These are phyloP conservation scores for Pseudocercospora crystallina DNA, from an alignment of 2,329 filamentous ascomycete species.

Conservation along the genomic window DNA sequence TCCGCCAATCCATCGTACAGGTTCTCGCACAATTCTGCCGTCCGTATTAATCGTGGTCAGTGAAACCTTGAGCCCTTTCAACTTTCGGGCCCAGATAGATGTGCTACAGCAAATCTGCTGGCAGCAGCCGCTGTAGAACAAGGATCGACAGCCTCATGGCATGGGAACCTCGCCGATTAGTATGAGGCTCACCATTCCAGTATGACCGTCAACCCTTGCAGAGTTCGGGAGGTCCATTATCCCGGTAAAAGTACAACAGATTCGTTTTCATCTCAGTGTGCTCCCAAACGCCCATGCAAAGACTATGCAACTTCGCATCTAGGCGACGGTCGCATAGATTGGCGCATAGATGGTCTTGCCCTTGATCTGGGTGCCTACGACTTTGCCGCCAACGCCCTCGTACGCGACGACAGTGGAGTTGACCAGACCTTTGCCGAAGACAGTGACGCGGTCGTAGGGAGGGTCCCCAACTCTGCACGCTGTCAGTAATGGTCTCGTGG, in stretches of 20 bases:
- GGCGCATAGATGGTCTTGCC: conserved; percentile 15
- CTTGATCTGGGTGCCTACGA: conserved; percentile 16
- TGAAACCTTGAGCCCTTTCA: too few species aligned
- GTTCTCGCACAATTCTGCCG: too few species aligned
- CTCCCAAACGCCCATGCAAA: conserved; percentile 2
- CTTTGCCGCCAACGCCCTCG: conserved; percentile 1
- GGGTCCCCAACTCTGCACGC: conserved; percentile 28
- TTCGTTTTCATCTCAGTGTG: background rate
- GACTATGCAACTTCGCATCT: background rate
- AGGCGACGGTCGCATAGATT: conserved; percentile 20
- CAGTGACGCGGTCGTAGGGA: conserved; percentile 31
- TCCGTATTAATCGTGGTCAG: too few species aligned
- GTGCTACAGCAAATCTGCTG: background rate
- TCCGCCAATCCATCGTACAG: too few species aligned
- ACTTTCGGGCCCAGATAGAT: too few species aligned
- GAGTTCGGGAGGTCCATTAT: conserved; percentile 4
- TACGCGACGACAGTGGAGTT: conserved; percentile 17
- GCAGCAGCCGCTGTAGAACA: background rate
- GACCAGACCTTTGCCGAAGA: conserved; percentile 26
- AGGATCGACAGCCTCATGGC: too few species aligned
- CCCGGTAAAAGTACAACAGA: background rate
- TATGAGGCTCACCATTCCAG: too few species aligned
- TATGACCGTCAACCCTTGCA: too few species aligned
- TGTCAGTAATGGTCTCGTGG: conserved; percentile 3
- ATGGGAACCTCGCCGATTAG: too few species aligned